Base-by-base conservation (phyloP, 1,284 basidiomycete species). In the Sparassis latifolia region DNA sequence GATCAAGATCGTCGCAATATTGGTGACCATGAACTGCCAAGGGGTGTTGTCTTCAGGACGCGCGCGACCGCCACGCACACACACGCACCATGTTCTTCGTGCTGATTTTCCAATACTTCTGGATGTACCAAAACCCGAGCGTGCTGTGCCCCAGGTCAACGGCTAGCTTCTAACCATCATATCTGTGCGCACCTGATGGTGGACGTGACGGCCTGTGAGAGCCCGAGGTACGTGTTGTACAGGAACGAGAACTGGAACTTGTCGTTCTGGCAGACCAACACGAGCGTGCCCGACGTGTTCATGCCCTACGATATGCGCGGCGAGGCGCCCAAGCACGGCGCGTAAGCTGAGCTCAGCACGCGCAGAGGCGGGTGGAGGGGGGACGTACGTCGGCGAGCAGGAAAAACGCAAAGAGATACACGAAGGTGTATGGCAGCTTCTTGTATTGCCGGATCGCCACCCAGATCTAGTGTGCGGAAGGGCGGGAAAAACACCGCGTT, bases 101-200 rank as follows among this genome's bases (percentile, higher is more conserved):
- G 42, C 74, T 73, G 43, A 93, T 80, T 66, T 85, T 84, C 74
- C 77, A 89, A 53, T 84, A 79, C 49, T 71, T 76, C 67, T 94
- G 91, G 49, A 92, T 79, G 58, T 85, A 84, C 87, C 89, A 92
- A 63, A 86, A 90, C 0, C 76, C 81, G 39, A 88, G 71, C 2
- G 86, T 89, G 55, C 84, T 82, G 47, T 39, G 10, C 48, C 9
- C 38, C 20, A 20, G 20, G 20, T 20, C 20, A 20, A 20, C 20
- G 20, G 20, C 20, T 20, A 20, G 20, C 20, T 20, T 20, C 20
- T 20, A 20, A 20, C 20, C 20, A 20, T 20, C 20, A 20, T 20
- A 20, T 20, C 20, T 20, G 20, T 1, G 20, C 20, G 5, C 40
- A 68, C 66, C 60, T 70, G 30, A 76, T 70, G 1, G 79, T 89